phyloP scores from a whole-genome alignment of 495 filamentous ascomycete genomes.

The Mytilinidion resinicola region DNA sequence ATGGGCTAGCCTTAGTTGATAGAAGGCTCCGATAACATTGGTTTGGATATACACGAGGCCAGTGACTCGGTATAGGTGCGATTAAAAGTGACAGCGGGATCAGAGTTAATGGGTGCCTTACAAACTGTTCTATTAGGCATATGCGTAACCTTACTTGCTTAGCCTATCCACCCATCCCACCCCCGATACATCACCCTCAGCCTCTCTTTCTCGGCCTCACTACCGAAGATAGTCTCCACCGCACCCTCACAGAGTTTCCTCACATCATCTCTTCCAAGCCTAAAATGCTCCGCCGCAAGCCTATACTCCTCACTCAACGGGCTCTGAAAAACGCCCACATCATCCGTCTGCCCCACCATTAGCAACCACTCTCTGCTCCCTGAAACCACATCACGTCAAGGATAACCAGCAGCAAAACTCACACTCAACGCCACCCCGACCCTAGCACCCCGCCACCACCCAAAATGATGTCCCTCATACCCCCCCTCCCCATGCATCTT shows the following conservation, averaged over 20 bases:
- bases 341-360: conserved; percentile 60
- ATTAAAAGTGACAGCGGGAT: too few relatives aligned
- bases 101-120: too few relatives aligned
- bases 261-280: conserved; percentile 49
- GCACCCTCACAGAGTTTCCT: conserved; percentile 50
- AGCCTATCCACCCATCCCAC: conserved; percentile 1
- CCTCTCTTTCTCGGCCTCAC: conserved; percentile 53
- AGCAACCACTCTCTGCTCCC: conserved; percentile 1
- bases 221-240: conserved; percentile 54
- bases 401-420: conserved; percentile 28
- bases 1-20: too few relatives aligned
- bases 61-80: too few relatives aligned
- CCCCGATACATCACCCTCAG: conserved; percentile 45
- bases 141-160: not conserved
- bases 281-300: conserved; percentile 67
- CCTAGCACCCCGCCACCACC: conserved; percentile 49
- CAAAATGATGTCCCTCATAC: conserved; percentile 67
- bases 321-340: conserved; percentile 78
- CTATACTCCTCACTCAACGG: conserved; percentile 73
- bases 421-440: conserved; percentile 56
- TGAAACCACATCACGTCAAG: not conserved
- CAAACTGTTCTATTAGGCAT: too few relatives aligned
- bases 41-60: too few relatives aligned
- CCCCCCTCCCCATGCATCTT: conserved; percentile 59
- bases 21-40: too few relatives aligned